Evolutionary conservation across 805 yeast species (phyloP).

Genomic region (Lipomyces orientalis): DNA sequence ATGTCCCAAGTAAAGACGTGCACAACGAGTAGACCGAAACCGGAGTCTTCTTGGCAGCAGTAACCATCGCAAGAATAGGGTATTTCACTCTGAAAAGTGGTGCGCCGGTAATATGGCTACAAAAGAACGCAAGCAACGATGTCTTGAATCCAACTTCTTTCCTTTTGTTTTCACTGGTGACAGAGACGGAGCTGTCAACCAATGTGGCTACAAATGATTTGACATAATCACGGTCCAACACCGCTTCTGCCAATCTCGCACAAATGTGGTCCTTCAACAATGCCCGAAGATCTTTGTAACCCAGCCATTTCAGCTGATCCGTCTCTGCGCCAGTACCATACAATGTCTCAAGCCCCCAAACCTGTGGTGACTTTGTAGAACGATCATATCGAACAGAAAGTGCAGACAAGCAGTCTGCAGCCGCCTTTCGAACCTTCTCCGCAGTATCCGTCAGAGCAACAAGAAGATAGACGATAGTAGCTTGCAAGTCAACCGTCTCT

Average conservation of each 20-base stretch:
- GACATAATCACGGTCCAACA: conserved; percentile 58
- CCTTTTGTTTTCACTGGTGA: conserved; percentile 38
- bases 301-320: conserved; percentile 56
- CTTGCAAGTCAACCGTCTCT: conserved; percentile 46
- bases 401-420: conserved; percentile 39
- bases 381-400: conserved; percentile 39
- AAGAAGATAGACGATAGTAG: conserved; percentile 44
- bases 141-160: conserved; percentile 42
- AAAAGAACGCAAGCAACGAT: conserved; percentile 65
- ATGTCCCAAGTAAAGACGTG: conserved; percentile 52
- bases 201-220: conserved; percentile 16
- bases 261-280: conserved; percentile 51
- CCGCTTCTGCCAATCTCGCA: conserved; percentile 51
- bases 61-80: conserved; percentile 55
- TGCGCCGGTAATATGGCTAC: conserved; percentile 65
- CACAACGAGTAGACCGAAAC: conserved; percentile 49
- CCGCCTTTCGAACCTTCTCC: conserved; percentile 44
- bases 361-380: conserved; percentile 34
- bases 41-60: conserved; percentile 48
- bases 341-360: conserved; percentile 50
- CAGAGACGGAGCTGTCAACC: conserved; percentile 41
- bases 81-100: conserved; percentile 63
- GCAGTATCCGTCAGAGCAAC: conserved; percentile 46
- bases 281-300: conserved; percentile 66
- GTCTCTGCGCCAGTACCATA: conserved; percentile 59